Percentiles rank a stretch among this genome's conserved stretches.
Evolutionary conservation across 257 asterid genomes (phyloP).

Genomic region (Fraxinus pennsylvanica): DNA sequence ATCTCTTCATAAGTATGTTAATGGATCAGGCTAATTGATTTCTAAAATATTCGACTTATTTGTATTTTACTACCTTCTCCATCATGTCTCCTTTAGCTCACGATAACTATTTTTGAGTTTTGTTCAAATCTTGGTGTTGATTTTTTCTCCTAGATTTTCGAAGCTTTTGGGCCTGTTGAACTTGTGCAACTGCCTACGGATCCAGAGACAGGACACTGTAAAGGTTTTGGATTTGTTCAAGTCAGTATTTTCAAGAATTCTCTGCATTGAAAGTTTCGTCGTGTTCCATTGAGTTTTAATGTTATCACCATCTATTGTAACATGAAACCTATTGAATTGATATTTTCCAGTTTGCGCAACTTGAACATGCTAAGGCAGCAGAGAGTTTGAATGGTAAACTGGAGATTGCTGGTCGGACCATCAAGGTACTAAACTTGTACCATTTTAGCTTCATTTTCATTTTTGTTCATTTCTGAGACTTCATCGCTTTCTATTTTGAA

Average conservation of each 20-base stretch:
- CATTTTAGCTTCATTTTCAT: constrained; percentile 8
- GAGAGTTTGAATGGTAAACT: constrained; percentile 87
- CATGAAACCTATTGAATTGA: constrained; percentile 12
- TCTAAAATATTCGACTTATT: background rate
- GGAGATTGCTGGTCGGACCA: constrained; percentile 96
- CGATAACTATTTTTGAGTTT: background rate
- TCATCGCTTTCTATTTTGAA: constrained; percentile 12
- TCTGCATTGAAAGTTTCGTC: background rate
- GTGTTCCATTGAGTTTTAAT: background rate
- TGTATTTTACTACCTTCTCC: background rate
- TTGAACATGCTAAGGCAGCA: constrained; percentile 95
- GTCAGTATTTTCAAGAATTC: constrained; percentile 53
- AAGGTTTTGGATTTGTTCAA: constrained; percentile 99
- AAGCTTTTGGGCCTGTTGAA: constrained; percentile 98
- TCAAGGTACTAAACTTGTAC: constrained; percentile 57
- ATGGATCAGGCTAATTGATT: background rate
- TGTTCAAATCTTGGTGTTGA: constrained; percentile 8
- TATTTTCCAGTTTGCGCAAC: constrained; percentile 66
- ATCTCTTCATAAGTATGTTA: background rate
- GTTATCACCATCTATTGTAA: constrained; percentile 5
- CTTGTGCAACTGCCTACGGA: constrained; percentile 98
- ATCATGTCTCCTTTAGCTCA: constrained; percentile 4
- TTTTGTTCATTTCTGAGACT: background rate
- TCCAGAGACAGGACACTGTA: constrained; percentile 99
- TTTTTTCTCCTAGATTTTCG: constrained; percentile 67